Evolutionary conservation across 164 flowering plant species (phyloP).

Genomic region (Tinospora cordifolia): DNA sequence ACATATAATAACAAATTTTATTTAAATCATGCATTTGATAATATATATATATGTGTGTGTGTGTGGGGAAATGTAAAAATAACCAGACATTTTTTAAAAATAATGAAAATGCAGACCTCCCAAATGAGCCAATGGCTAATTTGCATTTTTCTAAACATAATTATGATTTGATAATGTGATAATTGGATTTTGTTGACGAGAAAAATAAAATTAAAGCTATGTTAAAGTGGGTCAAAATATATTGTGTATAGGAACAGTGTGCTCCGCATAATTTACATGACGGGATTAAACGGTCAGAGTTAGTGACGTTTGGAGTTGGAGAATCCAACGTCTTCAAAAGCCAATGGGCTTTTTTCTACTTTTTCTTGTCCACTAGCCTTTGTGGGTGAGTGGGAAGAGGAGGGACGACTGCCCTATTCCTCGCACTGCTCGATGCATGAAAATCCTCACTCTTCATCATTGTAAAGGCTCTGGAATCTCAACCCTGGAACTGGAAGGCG

Average conservation of each 20-base stretch:
- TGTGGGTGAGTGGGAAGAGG: slow-evolving; percentile 8
- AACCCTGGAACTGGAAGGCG: no score
- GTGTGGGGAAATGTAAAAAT: no score
- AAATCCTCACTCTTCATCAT: slow-evolving; percentile 28
- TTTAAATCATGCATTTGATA: no score
- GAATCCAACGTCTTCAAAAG: slow-evolving; percentile 19
- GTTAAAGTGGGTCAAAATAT: background rate
- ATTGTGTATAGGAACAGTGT: background rate
- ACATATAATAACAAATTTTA: no score
- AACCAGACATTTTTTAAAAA: no score
- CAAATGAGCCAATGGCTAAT: no score
- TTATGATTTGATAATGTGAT: no score
- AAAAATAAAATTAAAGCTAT: no score
- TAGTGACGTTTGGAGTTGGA: background rate
- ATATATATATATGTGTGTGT: no score
- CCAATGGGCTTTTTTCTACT: slow-evolving; percentile 9
- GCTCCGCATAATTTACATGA: background rate
- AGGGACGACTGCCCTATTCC: slow-evolving; percentile 2
- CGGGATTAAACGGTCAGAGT: background rate
- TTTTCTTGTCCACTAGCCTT: slow-evolving; percentile 9
- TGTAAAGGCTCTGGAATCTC: slow-evolving; percentile 13
- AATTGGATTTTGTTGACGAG: no score
- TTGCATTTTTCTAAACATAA: no score
- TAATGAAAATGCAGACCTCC: no score
- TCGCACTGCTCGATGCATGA: slow-evolving; percentile 40